Evolutionary conservation across 441 rosid species (phyloP), one percentile per base, ranked within the genome.

Genomic region (Croton setiger): DNA sequence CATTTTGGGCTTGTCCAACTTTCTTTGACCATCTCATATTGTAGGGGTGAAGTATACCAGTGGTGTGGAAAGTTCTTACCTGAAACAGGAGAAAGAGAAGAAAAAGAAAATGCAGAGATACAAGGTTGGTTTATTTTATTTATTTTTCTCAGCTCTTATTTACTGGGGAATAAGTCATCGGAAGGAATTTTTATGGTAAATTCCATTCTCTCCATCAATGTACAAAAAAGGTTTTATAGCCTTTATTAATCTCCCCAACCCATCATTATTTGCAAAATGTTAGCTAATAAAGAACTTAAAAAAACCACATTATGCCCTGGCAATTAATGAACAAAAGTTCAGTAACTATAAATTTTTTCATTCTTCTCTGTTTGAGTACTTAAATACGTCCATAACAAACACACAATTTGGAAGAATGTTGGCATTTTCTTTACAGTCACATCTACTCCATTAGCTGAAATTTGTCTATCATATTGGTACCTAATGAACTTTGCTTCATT

Each of bases 81-180:
- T 94, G 77, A 86, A 77, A 74, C 86, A 81, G 76, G 85, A 79
- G 75, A 89, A 78, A 61, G 82, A 85, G 79, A 86, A 73, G 57
- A 91, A 82, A 75, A 85, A 80, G 81, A 85, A 77, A 74, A 74
- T 67, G 77, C 77, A 31, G 65, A 91, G 83, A 71, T 91, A 88
- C 82, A 81, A 82, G 98, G 97, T 94, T 79, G 52, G 79, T 71
- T 36, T 69, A 17, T 58, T 1, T 71, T 27, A 39, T 39, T 39
- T 39, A 39, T 21, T 37, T 56, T 14, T 21, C 12, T n/a, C 6
- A n/a, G 20, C 55, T 21, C 41, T 67, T 41, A 41, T 37, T 17
- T 41, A 27, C 14, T 56, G 48, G 44, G 17, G 27, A 36, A 35
- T 56, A 57, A 21, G 43, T 67, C 21, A 41, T 5, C 23, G 62